phyloP scores from a whole-genome alignment of 2,329 filamentous ascomycete species.

The Cytospora chrysosperma region DNA sequence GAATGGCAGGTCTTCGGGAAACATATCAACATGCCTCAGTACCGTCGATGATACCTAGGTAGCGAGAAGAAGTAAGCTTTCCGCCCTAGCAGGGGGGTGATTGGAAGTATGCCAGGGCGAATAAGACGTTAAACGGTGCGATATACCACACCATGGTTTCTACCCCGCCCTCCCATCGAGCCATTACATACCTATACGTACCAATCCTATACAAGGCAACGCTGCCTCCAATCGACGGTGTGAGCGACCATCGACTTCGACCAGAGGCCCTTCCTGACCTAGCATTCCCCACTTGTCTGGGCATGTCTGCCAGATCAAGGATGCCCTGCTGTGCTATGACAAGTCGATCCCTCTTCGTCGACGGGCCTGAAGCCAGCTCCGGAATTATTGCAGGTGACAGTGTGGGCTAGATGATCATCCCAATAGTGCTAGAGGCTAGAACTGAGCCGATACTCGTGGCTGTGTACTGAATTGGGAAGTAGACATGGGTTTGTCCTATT shows the following conservation, averaged over 20 bases:
- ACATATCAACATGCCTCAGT: not conserved
- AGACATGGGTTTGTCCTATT: slow-evolving; percentile 1
- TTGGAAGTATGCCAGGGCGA: slow-evolving; percentile 1
- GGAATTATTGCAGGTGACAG: slow-evolving; percentile 1
- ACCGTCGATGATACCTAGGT: not conserved
- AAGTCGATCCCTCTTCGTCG: not conserved
- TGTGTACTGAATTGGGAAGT: slow-evolving; percentile 2
- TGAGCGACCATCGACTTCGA: not conserved
- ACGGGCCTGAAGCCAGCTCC: not conserved
- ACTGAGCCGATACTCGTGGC: not conserved
- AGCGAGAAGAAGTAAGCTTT: not conserved
- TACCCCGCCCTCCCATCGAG: slow-evolving; percentile 4
- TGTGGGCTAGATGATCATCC: slow-evolving; percentile 4
- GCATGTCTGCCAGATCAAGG: slow-evolving; percentile 11
- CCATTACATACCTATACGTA: slow-evolving; percentile 2
- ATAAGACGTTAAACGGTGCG: not conserved
- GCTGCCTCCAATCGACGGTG: not conserved
- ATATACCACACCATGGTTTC: not conserved
- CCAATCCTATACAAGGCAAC: not conserved
- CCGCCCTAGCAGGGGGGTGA: slow-evolving; percentile 2
- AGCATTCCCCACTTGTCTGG: slow-evolving; percentile 5
- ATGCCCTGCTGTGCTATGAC: not conserved
- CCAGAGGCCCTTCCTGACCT: not conserved
- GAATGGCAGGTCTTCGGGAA: not conserved
- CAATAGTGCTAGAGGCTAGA: not conserved